Evolutionary conservation across 2,329 filamentous ascomycete genomes (phyloP).

Genomic region (Trichoderma sp.): DNA sequence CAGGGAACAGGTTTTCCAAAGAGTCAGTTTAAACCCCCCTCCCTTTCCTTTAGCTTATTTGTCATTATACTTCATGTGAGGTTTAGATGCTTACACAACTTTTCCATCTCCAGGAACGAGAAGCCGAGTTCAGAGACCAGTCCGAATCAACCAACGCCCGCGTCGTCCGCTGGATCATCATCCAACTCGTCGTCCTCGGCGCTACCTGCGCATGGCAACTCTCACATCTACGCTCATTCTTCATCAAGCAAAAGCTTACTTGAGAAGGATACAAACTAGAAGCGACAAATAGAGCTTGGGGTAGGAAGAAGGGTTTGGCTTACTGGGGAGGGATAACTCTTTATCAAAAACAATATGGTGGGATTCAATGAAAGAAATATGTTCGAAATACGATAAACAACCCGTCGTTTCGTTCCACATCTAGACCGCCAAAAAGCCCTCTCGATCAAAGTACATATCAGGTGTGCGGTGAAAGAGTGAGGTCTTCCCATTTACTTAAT

Average conservation of each 20-base stretch:
- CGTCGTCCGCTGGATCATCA: conserved; percentile 89
- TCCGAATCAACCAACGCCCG: conserved; percentile 89
- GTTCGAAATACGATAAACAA: neutral
- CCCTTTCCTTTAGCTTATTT: neutral
- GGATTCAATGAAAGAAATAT: neutral
- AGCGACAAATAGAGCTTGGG: neutral
- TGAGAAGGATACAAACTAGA: conserved; percentile 38
- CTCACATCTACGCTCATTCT: conserved; percentile 92
- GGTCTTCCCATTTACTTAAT: neutral
- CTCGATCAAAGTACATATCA: neutral
- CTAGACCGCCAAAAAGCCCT: neutral
- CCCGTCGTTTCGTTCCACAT: neutral
- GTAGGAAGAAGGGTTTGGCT: neutral
- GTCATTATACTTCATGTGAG: neutral
- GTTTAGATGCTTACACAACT: neutral
- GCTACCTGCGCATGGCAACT: conserved; percentile 95
- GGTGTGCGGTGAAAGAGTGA: neutral
- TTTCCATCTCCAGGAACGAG: conserved; percentile 74
- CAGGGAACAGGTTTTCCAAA: conserved; percentile 93
- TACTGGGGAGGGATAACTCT: neutral
- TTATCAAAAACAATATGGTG: neutral
- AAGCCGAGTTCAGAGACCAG: conserved; percentile 97
- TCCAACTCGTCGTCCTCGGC: conserved; percentile 81
- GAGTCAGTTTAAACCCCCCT: conserved; percentile 53
- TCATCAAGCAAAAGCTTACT: conserved; percentile 99